Evolutionary conservation across 352 stramenopile species (phyloP), one percentile per base, ranked within the genome.

Genomic region (Globisporangium nagaii): DNA sequence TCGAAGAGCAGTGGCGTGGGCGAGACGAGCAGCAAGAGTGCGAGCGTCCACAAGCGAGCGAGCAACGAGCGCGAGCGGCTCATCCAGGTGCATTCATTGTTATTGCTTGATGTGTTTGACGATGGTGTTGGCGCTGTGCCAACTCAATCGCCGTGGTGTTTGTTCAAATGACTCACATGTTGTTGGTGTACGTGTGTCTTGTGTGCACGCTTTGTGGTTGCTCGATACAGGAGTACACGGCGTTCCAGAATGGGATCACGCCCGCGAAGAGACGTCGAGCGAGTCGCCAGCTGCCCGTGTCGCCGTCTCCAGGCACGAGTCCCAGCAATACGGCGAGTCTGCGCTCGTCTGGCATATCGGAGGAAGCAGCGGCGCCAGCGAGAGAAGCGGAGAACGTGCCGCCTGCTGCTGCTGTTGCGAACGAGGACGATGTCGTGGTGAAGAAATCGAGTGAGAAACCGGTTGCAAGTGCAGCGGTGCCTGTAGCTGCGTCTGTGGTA

Each of bases 161-260:
- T n/a, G n/a, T n/a, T n/a, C n/a, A n/a, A n/a, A n/a, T n/a, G n/a
- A n/a, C n/a, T n/a, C n/a, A n/a, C n/a, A n/a, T n/a, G 15, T 45
- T 17, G n/a, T 24, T 34, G 3, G 36, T 7, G 20, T 3, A 20
- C 22, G 24, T 31, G 1, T 20, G 13, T 45, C 15, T 2, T 35
- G 12, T 31, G 25, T 17, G n/a, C n/a, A n/a, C n/a, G n/a, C n/a
- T n/a, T n/a, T n/a, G n/a, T n/a, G n/a, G n/a, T n/a, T n/a, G n/a
- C n/a, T 46, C 4, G 13, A 28, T 30, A 19, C n/a, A 59, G 53
- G 53, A 59, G 43, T 59, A 59, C 25, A 43, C 41, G 31, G 27
- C 41, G 42, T 59, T 45, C 41, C 53, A 59, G 32, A 51, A 44
- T 20, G 41, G 41, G 4, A 28, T 59, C 17, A 32, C 53, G 19